These are phyloP conservation scores for Crithidia mellificae DNA, from an alignment of 208 protist species.

Conservation along the genomic window DNA sequence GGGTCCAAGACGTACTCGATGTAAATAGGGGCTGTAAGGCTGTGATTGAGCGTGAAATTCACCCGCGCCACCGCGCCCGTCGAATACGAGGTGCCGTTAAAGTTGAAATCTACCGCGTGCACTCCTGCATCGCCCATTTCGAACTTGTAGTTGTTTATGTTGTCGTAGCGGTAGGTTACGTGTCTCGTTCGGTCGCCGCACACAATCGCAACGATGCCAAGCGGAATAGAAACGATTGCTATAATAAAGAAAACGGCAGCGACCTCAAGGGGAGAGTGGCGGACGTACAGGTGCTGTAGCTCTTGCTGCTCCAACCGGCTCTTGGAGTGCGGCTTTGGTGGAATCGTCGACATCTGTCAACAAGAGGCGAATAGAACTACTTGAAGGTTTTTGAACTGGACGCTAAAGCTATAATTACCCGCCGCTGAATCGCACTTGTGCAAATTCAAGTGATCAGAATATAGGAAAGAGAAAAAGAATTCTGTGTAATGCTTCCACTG, in stretches of 20 bases:
- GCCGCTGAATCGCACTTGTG: too few relatives aligned
- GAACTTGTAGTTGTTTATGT: conserved; percentile 59
- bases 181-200: conserved; percentile 64
- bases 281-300: conserved; percentile 93
- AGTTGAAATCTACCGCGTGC: conserved; percentile 46
- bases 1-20: conserved; percentile 96
- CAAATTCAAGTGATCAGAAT: too few relatives aligned
- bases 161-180: conserved; percentile 73
- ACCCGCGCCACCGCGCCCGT: conserved; percentile 46
- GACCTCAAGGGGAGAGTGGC: conserved; percentile 92
- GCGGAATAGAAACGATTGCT: conserved; percentile 90
- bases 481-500: too few relatives aligned
- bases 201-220: conserved; percentile 91
- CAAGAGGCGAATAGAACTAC: too few relatives aligned
- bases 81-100: conserved; percentile 42
- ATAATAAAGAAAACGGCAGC: conserved; percentile 93
- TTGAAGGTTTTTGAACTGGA: too few relatives aligned
- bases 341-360: conserved; percentile 23
- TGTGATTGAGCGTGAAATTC: conserved; percentile 62
- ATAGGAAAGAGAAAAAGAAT: too few relatives aligned
- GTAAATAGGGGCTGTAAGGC: conserved; percentile 91
- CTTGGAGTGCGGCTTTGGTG: conserved; percentile 44
- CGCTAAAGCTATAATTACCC: too few relatives aligned
- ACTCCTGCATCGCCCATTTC: conserved; percentile 24
- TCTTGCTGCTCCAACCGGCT: conserved; percentile 92